Base-by-base conservation (phyloP, 345 rosid species). In the Passiflora organensis region DNA sequence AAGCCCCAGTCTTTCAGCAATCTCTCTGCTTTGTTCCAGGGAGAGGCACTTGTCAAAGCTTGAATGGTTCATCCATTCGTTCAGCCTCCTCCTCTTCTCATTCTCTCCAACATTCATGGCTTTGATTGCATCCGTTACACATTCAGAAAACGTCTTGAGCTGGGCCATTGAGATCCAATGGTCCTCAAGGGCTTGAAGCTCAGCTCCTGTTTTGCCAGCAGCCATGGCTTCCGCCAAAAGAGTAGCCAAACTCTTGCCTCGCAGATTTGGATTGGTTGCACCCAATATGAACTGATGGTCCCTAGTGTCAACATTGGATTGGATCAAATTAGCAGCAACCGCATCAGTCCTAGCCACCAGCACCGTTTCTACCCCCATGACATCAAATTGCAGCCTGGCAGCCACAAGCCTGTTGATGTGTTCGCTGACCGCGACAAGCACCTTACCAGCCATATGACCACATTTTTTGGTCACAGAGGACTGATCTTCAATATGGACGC, bases 391-490 rank as follows among this genome's bases (percentile, higher is more conserved):
- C 70, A 94, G 77, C 77, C 97, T 70, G 4, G 96, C 99, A 6
- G 97, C 99, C 1, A 87, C 95, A 14, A 89, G 95, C 65, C 90
- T 78, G 61, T 89, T 89, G 44, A 89, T 83, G 63, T 94, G 97
- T 58, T 89, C 99, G 39, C 85, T 87, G 19, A 89, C 76, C 0
- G 97, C 88, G 43, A 94, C 99, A 2, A 94, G 90, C 34, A 94
- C 97, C 64, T 89, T 94, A 13, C 96, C 96, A 3, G 97, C 96
- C 97, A 89, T 87, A 72, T 94, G 97, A 37, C 96, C 96, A 8
- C 97, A 89, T 73, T 89, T 87, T 65, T 94, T 94, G 56, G 97
- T 89, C 21, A 87, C 84, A 1, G 99, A 94, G 3, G 93, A 85
- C 76, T 94, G 95, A 55, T 94, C 99, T 71, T 94, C 97, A 23